Conservation (phyloP, 306 rosid species). For the Trifolium dubium region DNA sequence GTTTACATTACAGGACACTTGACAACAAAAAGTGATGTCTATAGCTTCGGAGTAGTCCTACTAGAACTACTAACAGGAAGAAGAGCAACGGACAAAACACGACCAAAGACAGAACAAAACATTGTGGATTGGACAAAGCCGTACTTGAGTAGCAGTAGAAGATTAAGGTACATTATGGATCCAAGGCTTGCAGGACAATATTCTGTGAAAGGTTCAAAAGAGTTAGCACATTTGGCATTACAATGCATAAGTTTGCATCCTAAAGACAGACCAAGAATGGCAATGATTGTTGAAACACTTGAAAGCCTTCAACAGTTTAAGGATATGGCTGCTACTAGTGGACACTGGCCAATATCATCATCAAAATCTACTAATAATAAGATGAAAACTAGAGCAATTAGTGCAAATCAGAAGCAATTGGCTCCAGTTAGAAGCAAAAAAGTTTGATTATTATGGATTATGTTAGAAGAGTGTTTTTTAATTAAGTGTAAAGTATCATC, state of each 20-base stretch:
- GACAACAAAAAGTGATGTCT: conserved; percentile 85
- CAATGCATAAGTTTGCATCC: conserved; percentile 81
- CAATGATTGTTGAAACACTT: conserved; percentile 74
- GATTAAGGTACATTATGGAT: conserved; percentile 73
- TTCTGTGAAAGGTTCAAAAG: conserved; percentile 86
- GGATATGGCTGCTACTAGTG: conserved; percentile 89
- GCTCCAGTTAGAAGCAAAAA: conserved; percentile 44
- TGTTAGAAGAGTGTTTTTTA: conserved; percentile 31
- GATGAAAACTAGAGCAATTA: conserved; percentile 45
- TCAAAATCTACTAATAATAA: conserved; percentile 61
- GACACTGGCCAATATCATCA: conserved; percentile 82
- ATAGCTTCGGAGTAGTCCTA: conserved; percentile 89
- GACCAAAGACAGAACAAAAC: conserved; percentile 79
- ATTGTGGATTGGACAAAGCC: conserved; percentile 95
- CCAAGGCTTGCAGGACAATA: conserved; percentile 87
- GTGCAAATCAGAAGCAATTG: conserved; percentile 51
- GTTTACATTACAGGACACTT: conserved; percentile 69
- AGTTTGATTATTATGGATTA: conserved; percentile 39
- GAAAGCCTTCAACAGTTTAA: conserved; percentile 69
- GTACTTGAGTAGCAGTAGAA: conserved; percentile 62
- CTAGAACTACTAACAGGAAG: conserved; percentile 85
- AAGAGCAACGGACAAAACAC: conserved; percentile 78
- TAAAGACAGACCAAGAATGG: conserved; percentile 89
- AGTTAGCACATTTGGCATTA: conserved; percentile 69
- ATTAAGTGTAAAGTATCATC: conserved; percentile 35